phyloP scores from a whole-genome alignment of 2,329 filamentous ascomycete species.

The Fonsecaea multimorphosa region DNA sequence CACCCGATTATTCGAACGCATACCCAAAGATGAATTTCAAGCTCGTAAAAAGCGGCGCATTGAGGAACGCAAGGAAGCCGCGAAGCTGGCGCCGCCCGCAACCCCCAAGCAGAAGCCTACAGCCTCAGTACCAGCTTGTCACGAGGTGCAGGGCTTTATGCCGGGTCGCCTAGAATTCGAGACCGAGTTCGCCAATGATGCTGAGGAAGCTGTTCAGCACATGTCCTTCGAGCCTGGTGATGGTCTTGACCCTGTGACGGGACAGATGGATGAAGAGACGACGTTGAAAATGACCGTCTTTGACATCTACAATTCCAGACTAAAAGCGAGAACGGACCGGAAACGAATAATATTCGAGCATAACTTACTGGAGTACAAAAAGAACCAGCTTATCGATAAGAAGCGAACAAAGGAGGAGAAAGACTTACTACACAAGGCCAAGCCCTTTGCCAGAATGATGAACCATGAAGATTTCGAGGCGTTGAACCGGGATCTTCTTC shows the following conservation, averaged over 20 bases:
- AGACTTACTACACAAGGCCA: conserved; percentile 88
- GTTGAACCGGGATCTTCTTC: conserved; percentile 81
- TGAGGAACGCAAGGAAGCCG: conserved; percentile 85
- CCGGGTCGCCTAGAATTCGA: conserved; percentile 96
- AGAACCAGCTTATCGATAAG: conserved; percentile 88
- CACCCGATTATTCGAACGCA: conserved; percentile 75
- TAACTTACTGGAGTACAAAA: conserved; percentile 87
- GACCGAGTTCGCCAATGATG: conserved; percentile 96
- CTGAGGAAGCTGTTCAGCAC: conserved; percentile 95
- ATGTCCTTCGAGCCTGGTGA: conserved; percentile 99
- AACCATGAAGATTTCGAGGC: conserved; percentile 87
- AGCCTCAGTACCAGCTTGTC: conserved; percentile 90
- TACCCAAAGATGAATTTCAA: conserved; percentile 92
- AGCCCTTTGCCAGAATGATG: conserved; percentile 97
- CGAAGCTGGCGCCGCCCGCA: conserved; percentile 80
- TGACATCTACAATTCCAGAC: conserved; percentile 93
- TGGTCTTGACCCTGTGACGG: conserved; percentile 81
- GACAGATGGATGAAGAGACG: conserved; percentile 91
- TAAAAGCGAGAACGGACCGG: conserved; percentile 88
- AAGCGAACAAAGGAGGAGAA: conserved; percentile 94
- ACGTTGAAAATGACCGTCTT: conserved; percentile 97
- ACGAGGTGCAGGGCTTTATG: conserved; percentile 99
- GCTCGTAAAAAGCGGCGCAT: conserved; percentile 90
- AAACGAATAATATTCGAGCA: conserved; percentile 98
- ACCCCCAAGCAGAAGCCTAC: conserved; percentile 95